A percentile compares a stretch with the other conserved stretches of the same genome.
These are phyloP conservation scores for Paramecium octaurelia DNA, from an alignment of 73 alveolate species.

Conservation along the genomic window DNA sequence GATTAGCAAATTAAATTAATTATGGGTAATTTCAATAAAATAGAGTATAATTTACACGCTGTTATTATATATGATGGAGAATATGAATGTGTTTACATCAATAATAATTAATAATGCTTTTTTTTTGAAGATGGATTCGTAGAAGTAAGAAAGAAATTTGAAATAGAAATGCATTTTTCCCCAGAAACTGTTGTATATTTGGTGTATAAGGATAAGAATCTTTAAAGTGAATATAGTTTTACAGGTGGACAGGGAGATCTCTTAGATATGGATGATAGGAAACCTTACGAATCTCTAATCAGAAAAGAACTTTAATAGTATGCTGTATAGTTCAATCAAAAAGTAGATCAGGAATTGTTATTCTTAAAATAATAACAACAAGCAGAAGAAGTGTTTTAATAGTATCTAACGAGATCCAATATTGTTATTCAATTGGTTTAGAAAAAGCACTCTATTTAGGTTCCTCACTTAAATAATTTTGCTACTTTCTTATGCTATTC, in stretches of 20 bases:
- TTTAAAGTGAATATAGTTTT: neutral
- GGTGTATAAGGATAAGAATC: neutral
- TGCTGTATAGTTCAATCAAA: neutral
- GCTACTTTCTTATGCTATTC: neutral
- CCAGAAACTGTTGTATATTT: neutral
- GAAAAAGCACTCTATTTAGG: neutral
- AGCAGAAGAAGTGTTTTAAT: slow-evolving; percentile 18
- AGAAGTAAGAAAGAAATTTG: slow-evolving; percentile 8
- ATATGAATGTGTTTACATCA: slow-evolving; percentile 18
- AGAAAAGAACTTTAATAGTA: neutral
- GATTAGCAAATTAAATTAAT: neutral
- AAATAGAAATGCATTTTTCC: neutral
- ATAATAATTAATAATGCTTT: neutral
- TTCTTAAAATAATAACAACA: neutral
- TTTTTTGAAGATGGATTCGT: slow-evolving; percentile 27
- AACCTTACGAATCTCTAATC: neutral
- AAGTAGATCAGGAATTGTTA: neutral
- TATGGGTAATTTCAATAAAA: neutral
- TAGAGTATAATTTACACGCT: neutral
- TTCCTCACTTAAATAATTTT: slow-evolving; percentile 5
- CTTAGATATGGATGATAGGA: neutral
- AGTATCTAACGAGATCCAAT: neutral
- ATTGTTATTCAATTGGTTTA: neutral
- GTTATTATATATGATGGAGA: slow-evolving; percentile 4
- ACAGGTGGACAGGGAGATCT: slow-evolving; percentile 15